phyloP scores from a whole-genome alignment of 768 basidiomycete genomes.

The Psilocybe cyanescens region DNA sequence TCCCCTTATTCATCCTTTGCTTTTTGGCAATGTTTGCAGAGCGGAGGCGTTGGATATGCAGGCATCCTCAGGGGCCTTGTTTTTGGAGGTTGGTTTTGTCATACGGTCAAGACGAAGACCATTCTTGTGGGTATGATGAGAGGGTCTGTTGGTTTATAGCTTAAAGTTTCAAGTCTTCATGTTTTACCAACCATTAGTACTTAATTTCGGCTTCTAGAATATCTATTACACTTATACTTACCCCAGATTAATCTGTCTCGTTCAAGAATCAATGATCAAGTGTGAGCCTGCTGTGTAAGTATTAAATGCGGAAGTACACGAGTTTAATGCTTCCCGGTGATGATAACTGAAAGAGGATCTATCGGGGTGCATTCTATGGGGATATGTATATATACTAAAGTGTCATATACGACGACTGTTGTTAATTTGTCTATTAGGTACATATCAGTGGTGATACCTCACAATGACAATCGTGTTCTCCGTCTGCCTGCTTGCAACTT shows the following conservation, averaged over 20 bases:
- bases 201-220: too few relatives aligned
- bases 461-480: constrained; percentile 7
- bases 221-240: too few relatives aligned
- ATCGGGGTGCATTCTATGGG: not conserved
- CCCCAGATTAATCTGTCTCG: too few relatives aligned
- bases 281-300: too few relatives aligned
- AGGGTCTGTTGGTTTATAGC: constrained; percentile 11
- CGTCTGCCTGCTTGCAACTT: not conserved
- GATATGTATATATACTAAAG: not conserved
- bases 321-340: too few relatives aligned
- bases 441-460: not conserved
- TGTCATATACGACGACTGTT: not conserved
- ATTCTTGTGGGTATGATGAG: constrained; percentile 6
- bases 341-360: too few relatives aligned
- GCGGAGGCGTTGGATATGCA: constrained; percentile 42
- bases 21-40: constrained; percentile 20
- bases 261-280: too few relatives aligned
- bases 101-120: constrained; percentile 30
- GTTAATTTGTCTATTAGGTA: not conserved
- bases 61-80: constrained; percentile 47
- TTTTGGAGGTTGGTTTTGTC: constrained; percentile 45
- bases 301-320: too few relatives aligned
- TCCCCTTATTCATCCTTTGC: not conserved
- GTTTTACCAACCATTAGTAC: too few relatives aligned
- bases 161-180: not conserved